phyloP scores from a whole-genome alignment of 2,329 filamentous ascomycete genomes.

The Talaromyces pinophilus region DNA sequence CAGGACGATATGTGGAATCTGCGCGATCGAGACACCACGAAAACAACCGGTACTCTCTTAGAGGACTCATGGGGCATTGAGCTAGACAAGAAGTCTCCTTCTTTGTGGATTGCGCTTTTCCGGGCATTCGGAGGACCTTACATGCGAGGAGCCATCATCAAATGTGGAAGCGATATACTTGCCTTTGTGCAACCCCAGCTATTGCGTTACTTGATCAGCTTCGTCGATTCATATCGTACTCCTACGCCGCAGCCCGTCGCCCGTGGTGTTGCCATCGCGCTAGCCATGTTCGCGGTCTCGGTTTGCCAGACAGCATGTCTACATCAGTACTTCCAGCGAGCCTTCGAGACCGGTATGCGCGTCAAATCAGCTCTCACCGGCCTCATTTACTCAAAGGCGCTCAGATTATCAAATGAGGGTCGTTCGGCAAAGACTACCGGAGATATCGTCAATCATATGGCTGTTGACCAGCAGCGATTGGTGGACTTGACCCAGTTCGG shows the following conservation, averaged over 20 bases:
- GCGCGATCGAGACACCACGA: constrained; percentile 75
- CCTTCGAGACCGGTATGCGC: constrained; percentile 94
- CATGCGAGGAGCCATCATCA: constrained; percentile 77
- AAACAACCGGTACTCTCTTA: constrained; percentile 68
- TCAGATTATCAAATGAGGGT: constrained; percentile 90
- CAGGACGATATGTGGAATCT: constrained; percentile 96
- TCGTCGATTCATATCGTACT: constrained; percentile 72
- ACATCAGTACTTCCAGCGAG: constrained; percentile 95
- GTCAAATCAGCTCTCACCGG: constrained; percentile 90
- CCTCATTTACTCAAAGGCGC: constrained; percentile 87
- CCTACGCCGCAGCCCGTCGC: constrained; percentile 72
- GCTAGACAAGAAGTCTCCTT: constrained; percentile 72
- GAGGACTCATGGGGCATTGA: constrained; percentile 75
- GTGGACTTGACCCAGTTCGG: constrained; percentile 95
- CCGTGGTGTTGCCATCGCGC: constrained; percentile 80
- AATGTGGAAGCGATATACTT: constrained; percentile 80
- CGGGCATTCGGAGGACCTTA: constrained; percentile 85
- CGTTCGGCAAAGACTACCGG: constrained; percentile 85
- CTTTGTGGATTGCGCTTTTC: constrained; percentile 83
- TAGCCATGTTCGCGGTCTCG: constrained; percentile 89
- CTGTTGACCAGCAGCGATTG: constrained; percentile 91
- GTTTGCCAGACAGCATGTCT: constrained; percentile 84
- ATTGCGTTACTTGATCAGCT: constrained; percentile 77
- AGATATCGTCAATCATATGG: constrained; percentile 99
- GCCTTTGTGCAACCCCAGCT: constrained; percentile 92